Conservation (phyloP, 2,329 filamentous ascomycete genomes). For the Paramyrothecium roridum region DNA sequence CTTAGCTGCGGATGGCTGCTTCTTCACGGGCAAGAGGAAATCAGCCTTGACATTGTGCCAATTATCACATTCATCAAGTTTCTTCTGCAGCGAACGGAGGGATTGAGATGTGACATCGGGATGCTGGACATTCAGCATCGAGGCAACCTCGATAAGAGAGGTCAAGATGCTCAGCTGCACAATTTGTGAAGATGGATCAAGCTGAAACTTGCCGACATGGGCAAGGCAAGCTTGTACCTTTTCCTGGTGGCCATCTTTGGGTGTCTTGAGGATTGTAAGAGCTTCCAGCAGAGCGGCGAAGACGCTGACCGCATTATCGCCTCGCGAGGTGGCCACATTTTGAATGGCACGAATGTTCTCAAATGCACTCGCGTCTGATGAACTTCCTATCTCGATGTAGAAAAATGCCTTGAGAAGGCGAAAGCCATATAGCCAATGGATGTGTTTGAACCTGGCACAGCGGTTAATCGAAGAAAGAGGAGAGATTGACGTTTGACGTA, state of each 20-base stretch:
- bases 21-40: conserved; percentile 54
- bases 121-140: conserved; percentile 62
- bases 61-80: conserved; percentile 55
- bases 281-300: conserved; percentile 67
- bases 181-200: conserved; percentile 57
- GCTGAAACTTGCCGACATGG: conserved; percentile 68
- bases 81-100: conserved; percentile 57
- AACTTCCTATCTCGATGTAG: conserved; percentile 57
- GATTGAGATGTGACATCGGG: conserved; percentile 57
- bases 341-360: conserved; percentile 67
- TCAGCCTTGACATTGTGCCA: conserved; percentile 47
- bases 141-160: conserved; percentile 67
- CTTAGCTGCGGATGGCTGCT: conserved; percentile 41
- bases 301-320: conserved; percentile 63
- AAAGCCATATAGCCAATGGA: conserved; percentile 74
- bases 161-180: conserved; percentile 65
- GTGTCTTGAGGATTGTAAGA: conserved; percentile 63
- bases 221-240: conserved; percentile 71
- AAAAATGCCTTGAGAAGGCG: conserved; percentile 70
- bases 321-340: conserved; percentile 54
- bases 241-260: conserved; percentile 63
- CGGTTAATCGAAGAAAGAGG: conserved; percentile 7
- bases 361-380: conserved; percentile 60
- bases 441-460: conserved; percentile 55
- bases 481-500: conserved; percentile 30